Evolutionary conservation across 176 grass and related monocot species (phyloP).

Genomic region (Zoysia japonica): DNA sequence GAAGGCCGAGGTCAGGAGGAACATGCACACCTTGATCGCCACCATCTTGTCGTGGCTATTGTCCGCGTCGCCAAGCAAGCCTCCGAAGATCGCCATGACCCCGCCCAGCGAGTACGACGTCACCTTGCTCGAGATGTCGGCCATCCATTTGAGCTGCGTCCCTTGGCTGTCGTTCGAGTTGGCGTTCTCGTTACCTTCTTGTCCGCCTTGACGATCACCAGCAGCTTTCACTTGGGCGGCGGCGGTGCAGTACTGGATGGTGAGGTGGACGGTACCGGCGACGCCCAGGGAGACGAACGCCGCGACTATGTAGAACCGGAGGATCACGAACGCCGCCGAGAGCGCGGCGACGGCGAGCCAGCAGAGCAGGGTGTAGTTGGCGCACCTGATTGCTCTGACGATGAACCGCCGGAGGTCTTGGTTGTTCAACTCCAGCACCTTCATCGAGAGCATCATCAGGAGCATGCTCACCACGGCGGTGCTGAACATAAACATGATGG

Average conservation of each 20-base stretch:
- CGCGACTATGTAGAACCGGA: not conserved
- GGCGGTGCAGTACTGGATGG: not conserved
- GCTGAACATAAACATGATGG: conserved; percentile 20
- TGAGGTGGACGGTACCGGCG: not conserved
- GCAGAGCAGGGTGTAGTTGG: conserved; percentile 26
- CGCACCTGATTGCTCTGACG: not conserved
- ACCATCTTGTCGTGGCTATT: not conserved
- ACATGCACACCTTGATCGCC: conserved; percentile 3
- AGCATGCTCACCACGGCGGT: conserved; percentile 19
- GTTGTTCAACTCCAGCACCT: not conserved
- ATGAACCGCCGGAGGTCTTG: not conserved
- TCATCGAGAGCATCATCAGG: not conserved
- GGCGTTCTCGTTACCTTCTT: not conserved
- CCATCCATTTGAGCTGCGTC: not conserved
- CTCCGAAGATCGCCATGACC: conserved; percentile 14
- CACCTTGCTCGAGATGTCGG: conserved; percentile 19
- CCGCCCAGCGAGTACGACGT: not conserved
- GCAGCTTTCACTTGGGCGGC: not conserved
- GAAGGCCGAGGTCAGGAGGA: conserved; percentile 11
- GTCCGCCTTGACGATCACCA: not conserved
- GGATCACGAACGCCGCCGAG: not conserved
- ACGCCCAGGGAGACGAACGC: not conserved
- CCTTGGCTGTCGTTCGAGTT: not conserved
- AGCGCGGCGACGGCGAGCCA: not conserved
- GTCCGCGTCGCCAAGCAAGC: not conserved